Conservation (phyloP, 2,329 filamentous ascomycete genomes). For the Penicillium italicum region DNA sequence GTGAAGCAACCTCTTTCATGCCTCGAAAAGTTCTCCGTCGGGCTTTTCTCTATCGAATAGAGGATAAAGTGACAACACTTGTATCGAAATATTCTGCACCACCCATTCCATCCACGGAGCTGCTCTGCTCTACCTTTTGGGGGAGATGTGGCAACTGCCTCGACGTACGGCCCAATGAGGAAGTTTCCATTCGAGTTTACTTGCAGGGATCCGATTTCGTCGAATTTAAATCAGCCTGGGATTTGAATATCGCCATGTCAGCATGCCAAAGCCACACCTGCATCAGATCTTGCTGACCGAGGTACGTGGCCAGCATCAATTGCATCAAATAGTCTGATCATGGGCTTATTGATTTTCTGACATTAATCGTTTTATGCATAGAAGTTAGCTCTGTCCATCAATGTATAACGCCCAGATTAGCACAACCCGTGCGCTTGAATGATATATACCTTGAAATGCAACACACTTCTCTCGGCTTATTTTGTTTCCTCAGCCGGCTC, state of each 20-base stretch:
- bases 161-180: not conserved
- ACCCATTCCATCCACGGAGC: not conserved
- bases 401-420: not conserved
- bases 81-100: not conserved
- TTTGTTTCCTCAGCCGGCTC: not conserved
- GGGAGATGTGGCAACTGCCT: not conserved
- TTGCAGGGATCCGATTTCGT: not conserved
- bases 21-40: not conserved
- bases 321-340: not conserved
- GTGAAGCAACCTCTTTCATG: not conserved
- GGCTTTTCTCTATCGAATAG: not conserved
- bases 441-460: not conserved
- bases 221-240: not conserved
- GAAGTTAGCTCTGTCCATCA: not conserved
- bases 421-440: not conserved
- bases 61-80: not conserved
- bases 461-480: not conserved
- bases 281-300: not conserved
- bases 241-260: not conserved
- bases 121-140: not conserved
- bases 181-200: not conserved
- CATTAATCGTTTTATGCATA: not conserved
- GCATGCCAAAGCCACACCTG: not conserved
- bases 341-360: not conserved
- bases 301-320: not conserved